A percentile compares a stretch with the other conserved stretches of the same genome.
These are phyloP conservation scores for Trichosanthes truncata DNA, from an alignment of 306 rosid species.

Conservation along the genomic window DNA sequence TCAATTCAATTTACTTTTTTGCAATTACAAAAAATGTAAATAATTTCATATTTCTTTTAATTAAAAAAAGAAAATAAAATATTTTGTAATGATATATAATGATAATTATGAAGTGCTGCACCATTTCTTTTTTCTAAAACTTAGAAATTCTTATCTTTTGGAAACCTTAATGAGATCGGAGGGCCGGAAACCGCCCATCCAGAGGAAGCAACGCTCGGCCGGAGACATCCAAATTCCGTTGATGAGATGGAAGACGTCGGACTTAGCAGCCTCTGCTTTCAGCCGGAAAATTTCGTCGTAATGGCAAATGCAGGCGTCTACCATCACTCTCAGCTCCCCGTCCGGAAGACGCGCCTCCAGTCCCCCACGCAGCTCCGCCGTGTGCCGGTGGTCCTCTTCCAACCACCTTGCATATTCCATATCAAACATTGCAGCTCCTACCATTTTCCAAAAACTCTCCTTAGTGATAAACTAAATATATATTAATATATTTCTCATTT, in stretches of 20 bases:
- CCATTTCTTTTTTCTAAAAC: no score
- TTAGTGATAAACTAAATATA: no score
- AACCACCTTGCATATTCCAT: conserved; percentile 93
- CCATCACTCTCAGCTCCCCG: conserved; percentile 38
- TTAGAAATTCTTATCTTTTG: no score
- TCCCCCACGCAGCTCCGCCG: conserved; percentile 57
- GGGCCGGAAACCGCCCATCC: conserved; percentile 94
- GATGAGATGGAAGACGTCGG: conserved; percentile 77
- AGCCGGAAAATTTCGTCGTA: conserved; percentile 67
- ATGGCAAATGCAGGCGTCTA: conserved; percentile 58
- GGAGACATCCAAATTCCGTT: conserved; percentile 78
- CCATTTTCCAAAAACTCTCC: background rate
- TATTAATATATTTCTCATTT: no score
- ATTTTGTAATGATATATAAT: no score
- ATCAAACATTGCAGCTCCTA: conserved; percentile 87
- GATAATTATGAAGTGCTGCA: no score
- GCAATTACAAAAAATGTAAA: no score
- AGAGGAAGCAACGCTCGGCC: conserved; percentile 84
- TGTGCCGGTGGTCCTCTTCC: conserved; percentile 74
- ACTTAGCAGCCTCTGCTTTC: conserved; percentile 56
- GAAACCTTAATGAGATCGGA: conserved; percentile 73
- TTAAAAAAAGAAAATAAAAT: no score
- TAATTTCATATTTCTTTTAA: no score
- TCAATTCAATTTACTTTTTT: no score
- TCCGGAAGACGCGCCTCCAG: conserved; percentile 55